Evolutionary conservation across 768 basidiomycete genomes (phyloP).

Genomic region (Amylocystis lapponica): DNA sequence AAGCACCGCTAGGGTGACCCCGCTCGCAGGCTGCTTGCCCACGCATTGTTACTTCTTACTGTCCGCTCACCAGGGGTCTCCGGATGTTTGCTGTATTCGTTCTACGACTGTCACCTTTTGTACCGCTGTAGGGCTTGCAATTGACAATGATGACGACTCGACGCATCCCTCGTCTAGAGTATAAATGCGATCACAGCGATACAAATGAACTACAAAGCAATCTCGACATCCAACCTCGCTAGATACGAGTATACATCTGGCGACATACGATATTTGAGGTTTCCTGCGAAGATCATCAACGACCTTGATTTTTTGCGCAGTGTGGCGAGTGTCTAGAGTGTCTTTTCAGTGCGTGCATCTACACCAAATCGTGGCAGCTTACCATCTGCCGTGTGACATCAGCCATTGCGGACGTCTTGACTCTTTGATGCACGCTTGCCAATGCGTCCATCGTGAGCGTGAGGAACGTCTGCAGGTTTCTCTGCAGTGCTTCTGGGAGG

Average conservation of each 20-base stretch:
- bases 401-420: constrained; percentile 64
- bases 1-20: too few species aligned
- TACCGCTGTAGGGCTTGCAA: too few species aligned
- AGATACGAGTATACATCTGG: constrained; percentile 88
- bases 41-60: too few species aligned
- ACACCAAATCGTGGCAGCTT: constrained; percentile 20
- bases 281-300: constrained; percentile 83
- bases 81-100: too few species aligned
- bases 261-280: constrained; percentile 85
- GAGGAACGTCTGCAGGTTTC: constrained; percentile 85
- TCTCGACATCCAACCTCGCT: constrained; percentile 80
- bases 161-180: too few species aligned
- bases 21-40: too few species aligned
- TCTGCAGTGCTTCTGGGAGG: constrained; percentile 78
- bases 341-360: constrained; percentile 7
- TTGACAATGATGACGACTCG: too few species aligned
- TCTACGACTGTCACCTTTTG: too few species aligned
- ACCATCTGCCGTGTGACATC: constrained; percentile 79
- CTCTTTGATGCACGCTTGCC: constrained; percentile 70
- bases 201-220: constrained; percentile 48
- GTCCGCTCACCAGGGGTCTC: too few species aligned
- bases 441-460: constrained; percentile 91
- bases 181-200: too few species aligned
- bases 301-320: constrained; percentile 79
- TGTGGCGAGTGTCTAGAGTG: constrained; percentile 50